phyloP scores from a whole-genome alignment of 1,284 basidiomycete species.

The Mrakiaceae sp. region DNA sequence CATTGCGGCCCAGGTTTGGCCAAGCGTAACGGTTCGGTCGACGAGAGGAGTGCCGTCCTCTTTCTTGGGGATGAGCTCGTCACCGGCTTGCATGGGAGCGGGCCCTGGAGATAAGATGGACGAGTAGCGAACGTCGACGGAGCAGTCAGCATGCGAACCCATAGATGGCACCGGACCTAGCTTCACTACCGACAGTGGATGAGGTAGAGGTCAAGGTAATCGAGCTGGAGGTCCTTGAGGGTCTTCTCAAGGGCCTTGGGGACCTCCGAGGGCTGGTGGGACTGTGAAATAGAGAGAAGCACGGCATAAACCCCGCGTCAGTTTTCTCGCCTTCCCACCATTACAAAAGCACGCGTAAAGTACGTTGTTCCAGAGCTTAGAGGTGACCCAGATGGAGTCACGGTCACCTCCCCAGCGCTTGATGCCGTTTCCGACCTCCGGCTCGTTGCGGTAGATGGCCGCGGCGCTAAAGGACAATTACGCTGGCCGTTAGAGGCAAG shows the following conservation, averaged over 20 bases:
- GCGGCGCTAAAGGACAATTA: constrained; percentile 1
- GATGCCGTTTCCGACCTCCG: constrained; percentile 18
- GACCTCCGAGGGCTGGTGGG: constrained; percentile 11
- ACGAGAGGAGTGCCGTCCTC: constrained; percentile 19
- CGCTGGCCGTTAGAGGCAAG: background rate
- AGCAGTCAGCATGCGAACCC: background rate
- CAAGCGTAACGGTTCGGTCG: constrained; percentile 37
- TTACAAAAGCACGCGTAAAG: background rate
- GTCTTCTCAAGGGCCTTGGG: constrained; percentile 18
- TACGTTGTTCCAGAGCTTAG: constrained; percentile 19
- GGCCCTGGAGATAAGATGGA: background rate
- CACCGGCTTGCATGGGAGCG: constrained; percentile 3
- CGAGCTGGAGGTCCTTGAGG: constrained; percentile 18
- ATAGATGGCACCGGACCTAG: background rate
- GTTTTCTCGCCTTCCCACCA: background rate
- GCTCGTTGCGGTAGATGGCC: constrained; percentile 4
- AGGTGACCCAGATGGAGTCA: constrained; percentile 20
- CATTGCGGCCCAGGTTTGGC: constrained; percentile 51
- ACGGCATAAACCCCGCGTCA: background rate
- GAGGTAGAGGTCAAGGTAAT: constrained; percentile 15
- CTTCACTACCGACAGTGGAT: background rate
- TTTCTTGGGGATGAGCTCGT: background rate
- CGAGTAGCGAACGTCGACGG: background rate
- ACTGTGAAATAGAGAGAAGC: background rate
- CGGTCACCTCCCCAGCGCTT: constrained; percentile 15